phyloP scores from a whole-genome alignment of 2,329 filamentous ascomycete species.

The Plenodomus tracheiphilus region DNA sequence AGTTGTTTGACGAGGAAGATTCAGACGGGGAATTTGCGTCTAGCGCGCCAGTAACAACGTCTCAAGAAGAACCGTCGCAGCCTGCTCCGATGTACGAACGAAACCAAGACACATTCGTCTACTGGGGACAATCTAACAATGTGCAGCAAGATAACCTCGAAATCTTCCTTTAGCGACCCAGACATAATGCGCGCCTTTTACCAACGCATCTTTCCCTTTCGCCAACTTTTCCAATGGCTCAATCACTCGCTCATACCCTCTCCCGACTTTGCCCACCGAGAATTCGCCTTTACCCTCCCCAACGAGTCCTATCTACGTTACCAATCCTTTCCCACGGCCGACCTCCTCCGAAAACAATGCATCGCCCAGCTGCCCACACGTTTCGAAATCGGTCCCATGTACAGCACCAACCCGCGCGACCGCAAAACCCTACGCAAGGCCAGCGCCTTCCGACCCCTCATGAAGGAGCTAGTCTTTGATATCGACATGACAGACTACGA shows the following conservation, averaged over 20 bases:
- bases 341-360: conserved; percentile 86
- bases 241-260: conserved; percentile 88
- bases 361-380: conserved; percentile 84
- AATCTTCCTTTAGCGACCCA: conserved; percentile 64
- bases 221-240: conserved; percentile 94
- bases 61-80: conserved; percentile 45
- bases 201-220: conserved; percentile 91
- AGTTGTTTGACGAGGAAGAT: conserved; percentile 63
- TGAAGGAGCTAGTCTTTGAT: conserved; percentile 97
- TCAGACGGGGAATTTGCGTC: conserved; percentile 62
- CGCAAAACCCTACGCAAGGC: conserved; percentile 83
- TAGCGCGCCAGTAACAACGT: conserved; percentile 52
- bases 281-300: conserved; percentile 94
- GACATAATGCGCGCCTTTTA: conserved; percentile 94
- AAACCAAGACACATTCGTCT: no score
- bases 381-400: conserved; percentile 98
- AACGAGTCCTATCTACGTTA: conserved; percentile 93
- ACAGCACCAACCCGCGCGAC: conserved; percentile 90
- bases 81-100: conserved; percentile 46
- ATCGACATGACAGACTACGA: conserved; percentile 99
- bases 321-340: conserved; percentile 73
- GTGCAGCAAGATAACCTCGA: conserved; percentile 43
- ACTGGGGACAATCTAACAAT: conserved; percentile 18
- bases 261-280: conserved; percentile 87
- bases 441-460: conserved; percentile 79